Percentiles rank a stretch among this genome's conserved stretches.
Conservation (phyloP, 129 eudicot species). For the Gnaphalium uliginosum region DNA sequence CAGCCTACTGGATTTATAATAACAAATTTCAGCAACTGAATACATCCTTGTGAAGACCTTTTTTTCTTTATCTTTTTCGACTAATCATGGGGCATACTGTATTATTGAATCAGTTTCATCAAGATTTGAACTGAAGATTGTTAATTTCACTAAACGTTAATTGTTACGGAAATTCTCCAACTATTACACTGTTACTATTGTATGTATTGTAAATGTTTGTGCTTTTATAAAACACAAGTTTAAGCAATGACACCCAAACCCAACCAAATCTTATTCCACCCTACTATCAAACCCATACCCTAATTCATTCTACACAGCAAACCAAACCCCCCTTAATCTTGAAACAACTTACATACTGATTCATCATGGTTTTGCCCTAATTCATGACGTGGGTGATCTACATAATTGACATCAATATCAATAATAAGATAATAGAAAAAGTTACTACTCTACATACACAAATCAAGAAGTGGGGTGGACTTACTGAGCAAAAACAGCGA, state of each 20-base stretch:
- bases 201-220: not conserved
- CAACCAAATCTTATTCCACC: too few species aligned
- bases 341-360: not conserved
- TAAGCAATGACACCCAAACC: too few species aligned
- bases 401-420: too few species aligned
- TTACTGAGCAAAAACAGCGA: conserved; percentile 91
- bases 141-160: not conserved
- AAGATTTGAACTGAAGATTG: too few species aligned
- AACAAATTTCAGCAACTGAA: not conserved
- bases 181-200: not conserved
- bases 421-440: not conserved
- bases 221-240: not conserved
- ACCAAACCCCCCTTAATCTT: not conserved
- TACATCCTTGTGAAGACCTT: not conserved
- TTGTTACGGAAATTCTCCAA: not conserved
- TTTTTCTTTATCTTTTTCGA: not conserved
- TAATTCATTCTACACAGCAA: too few species aligned
- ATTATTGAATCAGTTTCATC: not conserved
- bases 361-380: not conserved
- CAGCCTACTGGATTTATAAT: not conserved
- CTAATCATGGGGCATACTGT: not conserved
- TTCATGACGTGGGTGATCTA: not conserved
- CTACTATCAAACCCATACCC: not conserved
- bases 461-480: conserved; percentile 2
- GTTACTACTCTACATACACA: not conserved